Evolutionary conservation across 2,329 filamentous ascomycete species (phyloP).

Genomic region (Hypomyces perniciosus): DNA sequence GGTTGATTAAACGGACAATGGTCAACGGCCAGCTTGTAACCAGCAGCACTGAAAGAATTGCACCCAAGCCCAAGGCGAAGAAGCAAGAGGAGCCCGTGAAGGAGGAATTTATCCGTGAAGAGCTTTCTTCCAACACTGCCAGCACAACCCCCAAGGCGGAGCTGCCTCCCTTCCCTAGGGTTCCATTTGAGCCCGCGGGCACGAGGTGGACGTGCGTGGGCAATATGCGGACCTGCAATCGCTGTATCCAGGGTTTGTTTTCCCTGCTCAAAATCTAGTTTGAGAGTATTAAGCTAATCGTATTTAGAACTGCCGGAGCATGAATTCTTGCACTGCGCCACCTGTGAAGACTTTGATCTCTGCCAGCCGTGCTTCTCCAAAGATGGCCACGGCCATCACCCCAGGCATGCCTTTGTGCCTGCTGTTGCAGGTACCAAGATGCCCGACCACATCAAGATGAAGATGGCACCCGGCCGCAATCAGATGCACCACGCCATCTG

Average conservation of each 20-base stretch:
- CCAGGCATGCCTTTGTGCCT: slow-evolving; percentile 71
- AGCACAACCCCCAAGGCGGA: slow-evolving; percentile 4
- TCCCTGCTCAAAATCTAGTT: background rate
- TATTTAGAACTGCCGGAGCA: slow-evolving; percentile 61
- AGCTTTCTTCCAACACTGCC: slow-evolving; percentile 8
- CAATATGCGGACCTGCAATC: slow-evolving; percentile 62
- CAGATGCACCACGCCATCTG: slow-evolving; percentile 82
- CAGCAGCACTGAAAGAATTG: slow-evolving; percentile 78
- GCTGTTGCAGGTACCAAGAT: slow-evolving; percentile 59
- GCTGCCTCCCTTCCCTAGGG: slow-evolving; percentile 13
- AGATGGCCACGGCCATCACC: slow-evolving; percentile 83
- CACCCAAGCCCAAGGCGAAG: slow-evolving; percentile 51
- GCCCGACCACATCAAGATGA: slow-evolving; percentile 54
- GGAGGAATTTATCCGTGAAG: slow-evolving; percentile 13
- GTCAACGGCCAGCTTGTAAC: slow-evolving; percentile 71
- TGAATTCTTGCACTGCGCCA: slow-evolving; percentile 77
- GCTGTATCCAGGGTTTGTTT: slow-evolving; percentile 43
- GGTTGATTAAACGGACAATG: slow-evolving; percentile 88
- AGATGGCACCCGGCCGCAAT: slow-evolving; percentile 75
- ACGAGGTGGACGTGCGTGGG: slow-evolving; percentile 18
- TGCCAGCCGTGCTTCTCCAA: slow-evolving; percentile 75
- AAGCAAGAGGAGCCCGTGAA: slow-evolving; percentile 19
- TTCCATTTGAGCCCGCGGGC: slow-evolving; percentile 17
- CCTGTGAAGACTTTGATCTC: slow-evolving; percentile 87
- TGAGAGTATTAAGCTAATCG: slow-evolving; percentile 9